Evolutionary conservation across 2,329 filamentous ascomycete genomes (phyloP), one percentile per base, ranked within the genome.

Genomic region (Fusarium chuoi): DNA sequence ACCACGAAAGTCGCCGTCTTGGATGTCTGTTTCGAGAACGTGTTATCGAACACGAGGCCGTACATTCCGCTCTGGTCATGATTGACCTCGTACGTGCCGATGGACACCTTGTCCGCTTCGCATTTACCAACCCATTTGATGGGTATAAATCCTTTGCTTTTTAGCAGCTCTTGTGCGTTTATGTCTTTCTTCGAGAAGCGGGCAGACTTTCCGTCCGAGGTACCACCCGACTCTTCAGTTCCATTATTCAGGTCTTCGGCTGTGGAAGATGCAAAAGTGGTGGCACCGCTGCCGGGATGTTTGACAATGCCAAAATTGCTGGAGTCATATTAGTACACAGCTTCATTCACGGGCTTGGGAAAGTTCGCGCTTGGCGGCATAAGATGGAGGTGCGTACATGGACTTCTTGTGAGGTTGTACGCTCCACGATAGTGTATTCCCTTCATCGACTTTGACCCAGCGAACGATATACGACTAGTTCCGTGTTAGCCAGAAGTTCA

Each of bases 361-460:
- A 33, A 28, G 39, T 36, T 42, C 18, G 28, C 20, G 54, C 56
- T 39, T 52, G 41, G 51, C 36, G 55, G 35, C 30, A 51, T n/a
- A 26, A 30, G 57, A 39, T 65, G 77, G 30, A 36, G 26, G 24
- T 67, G 42, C 85, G 78, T 84, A 92, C 91, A 99, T 93, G 67
- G 96, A 98, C 85, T 98, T 98, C 86, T 97, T 98, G 83, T 98
- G 95, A 48, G 96, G 96, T 81, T 98, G 95, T 44, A 99, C 90
- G 79, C 94, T 98, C 96, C 96, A 99, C 22, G 95, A 98, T 78
- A 99, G 95, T 57, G 95, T 98, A 82, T 98, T 92, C 61, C 93
- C 93, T 73, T 94, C 92, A 63, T 95, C 92, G 77, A 98, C 96
- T 81, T 94, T 93, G 77, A 98, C 94, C 96, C 96, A 99, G 80